These are phyloP conservation scores for Phalaenopsis aphrodite DNA, from an alignment of 106 monocot species.

Conservation along the genomic window DNA sequence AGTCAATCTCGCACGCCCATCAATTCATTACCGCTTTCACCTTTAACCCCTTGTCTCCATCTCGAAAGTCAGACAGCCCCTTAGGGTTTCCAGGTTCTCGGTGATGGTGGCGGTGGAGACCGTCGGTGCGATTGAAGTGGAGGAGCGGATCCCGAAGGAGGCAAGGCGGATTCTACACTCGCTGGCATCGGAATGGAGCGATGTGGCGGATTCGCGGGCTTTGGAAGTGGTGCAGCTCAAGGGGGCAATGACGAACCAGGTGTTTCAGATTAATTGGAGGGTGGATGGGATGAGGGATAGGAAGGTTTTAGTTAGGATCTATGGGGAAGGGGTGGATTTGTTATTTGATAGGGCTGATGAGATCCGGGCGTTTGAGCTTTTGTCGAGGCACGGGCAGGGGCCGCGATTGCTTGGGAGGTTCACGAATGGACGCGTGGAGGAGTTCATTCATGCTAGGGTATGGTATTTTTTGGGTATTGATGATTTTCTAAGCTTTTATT, in stretches of 20 bases:
- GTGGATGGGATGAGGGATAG: constrained; percentile 9
- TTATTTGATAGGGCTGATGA: constrained; percentile 81
- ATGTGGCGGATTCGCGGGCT: constrained; percentile 51
- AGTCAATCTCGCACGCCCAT: not conserved
- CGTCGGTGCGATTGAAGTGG: not conserved
- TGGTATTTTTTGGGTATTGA: not conserved
- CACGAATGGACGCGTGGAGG: constrained; percentile 79
- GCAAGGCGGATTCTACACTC: constrained; percentile 43
- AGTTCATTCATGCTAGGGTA: constrained; percentile 97
- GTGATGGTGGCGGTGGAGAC: constrained; percentile 28
- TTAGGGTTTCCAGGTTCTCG: not conserved
- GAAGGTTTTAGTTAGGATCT: constrained; percentile 74
- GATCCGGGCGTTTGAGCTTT: constrained; percentile 68
- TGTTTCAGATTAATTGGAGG: constrained; percentile 70
- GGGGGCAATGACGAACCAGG: constrained; percentile 87
- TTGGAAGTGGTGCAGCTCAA: constrained; percentile 64
- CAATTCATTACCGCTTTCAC: not conserved
- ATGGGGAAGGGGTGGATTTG: constrained; percentile 72
- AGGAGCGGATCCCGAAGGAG: constrained; percentile 51
- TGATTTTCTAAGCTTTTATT: not conserved
- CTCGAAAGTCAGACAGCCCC: not conserved
- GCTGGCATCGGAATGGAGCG: constrained; percentile 64
- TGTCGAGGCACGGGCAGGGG: constrained; percentile 80
- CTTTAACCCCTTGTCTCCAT: not conserved
- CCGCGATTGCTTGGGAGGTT: constrained; percentile 79